Evolutionary conservation across 129 eudicot genomes (phyloP).

Genomic region (Helianthus annuus): HanXRQr2.0-SUNRISE NC_035434.2:133363729-133364228

Average conservation of each 20-base stretch:
- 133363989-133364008: slow-evolving; percentile 77
- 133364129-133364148: slow-evolving; percentile 70
- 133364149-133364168: slow-evolving; percentile 69
- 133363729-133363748: slow-evolving; percentile 85
- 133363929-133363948: slow-evolving; percentile 77
- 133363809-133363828: slow-evolving; percentile 86
- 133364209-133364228: slow-evolving; percentile 82
- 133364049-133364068: slow-evolving; percentile 89
- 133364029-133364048: slow-evolving; percentile 78
- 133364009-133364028: slow-evolving; percentile 83
- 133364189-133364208: slow-evolving; percentile 82
- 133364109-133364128: slow-evolving; percentile 77
- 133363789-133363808: slow-evolving; percentile 77
- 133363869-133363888: slow-evolving; percentile 78
- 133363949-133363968: slow-evolving; percentile 73
- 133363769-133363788: slow-evolving; percentile 78
- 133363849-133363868: slow-evolving; percentile 85
- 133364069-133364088: slow-evolving; percentile 80
- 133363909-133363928: slow-evolving; percentile 76
- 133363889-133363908: slow-evolving; percentile 86
- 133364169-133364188: slow-evolving; percentile 84
- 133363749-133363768: slow-evolving; percentile 84
- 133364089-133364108: slow-evolving; percentile 70
- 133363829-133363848: slow-evolving; percentile 70
- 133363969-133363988: slow-evolving; percentile 82